Evolutionary conservation across 1,139 yeast species (phyloP), one percentile per base, ranked within the genome.

Genomic region (Hyphopichia fennica): DNA sequence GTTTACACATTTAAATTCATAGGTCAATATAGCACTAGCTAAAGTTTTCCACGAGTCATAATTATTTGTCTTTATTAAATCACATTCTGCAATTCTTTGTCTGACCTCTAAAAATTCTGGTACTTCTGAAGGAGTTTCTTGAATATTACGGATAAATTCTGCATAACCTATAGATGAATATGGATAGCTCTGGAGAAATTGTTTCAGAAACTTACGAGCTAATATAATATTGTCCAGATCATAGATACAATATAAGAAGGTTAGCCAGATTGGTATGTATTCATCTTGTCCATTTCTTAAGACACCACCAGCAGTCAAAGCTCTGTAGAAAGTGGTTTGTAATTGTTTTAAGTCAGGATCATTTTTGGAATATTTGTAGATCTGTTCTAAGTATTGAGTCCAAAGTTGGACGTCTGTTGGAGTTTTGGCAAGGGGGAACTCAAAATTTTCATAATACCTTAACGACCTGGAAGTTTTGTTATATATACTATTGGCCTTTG

Each of bases 11-110:
- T 41, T 45, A 46, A 45, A 43, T 41, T 53, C 57, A 45, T 47
- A 48, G 27, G 62, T 49, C 41, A 66, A 40, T 18, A 64, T 48
- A 0, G 76, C 61, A 17, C 62, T 46, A 0, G 67, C 71, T 8
- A 67, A 57, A 5, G 54, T 49, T 39, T 68, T 67, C 74, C 77
- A 71, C 9, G 71, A 68, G 29, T 60, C 63, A 39, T 64, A 66
- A 9, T 43, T 41, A 34, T 45, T 48, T 25, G 22, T 58, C 43
- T 41, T 60, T 53, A 42, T 54, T 37, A 50, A 49, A 34, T 58
- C 54, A 30, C 53, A 38, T 14, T 39, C 35, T 8, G 51, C 43
- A 5, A 61, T 44, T 34, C 66, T 45, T 16, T 35, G 16, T 15
- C 50, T 35, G 9, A 44, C 34, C 1, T 15, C 37, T 6, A 34